Evolutionary conservation across 257 asterid species (phyloP).

Genomic region (Apocynum venetum): DNA sequence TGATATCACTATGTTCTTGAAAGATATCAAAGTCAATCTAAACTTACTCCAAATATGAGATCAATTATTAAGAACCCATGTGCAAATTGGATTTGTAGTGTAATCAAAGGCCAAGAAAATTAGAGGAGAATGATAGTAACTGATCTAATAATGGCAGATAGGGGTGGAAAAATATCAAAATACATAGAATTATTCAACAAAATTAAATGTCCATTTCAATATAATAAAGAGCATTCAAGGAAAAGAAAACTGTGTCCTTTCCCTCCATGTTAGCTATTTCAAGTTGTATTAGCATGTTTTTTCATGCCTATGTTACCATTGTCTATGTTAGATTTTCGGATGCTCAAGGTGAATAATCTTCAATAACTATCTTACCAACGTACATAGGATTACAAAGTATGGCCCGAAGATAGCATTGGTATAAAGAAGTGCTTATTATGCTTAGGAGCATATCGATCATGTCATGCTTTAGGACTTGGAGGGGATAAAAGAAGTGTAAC

Average conservation of each 20-base stretch:
- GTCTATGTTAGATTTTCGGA: not conserved
- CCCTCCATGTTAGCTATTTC: not conserved
- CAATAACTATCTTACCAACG: not conserved
- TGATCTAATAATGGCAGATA: not conserved
- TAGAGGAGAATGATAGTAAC: constrained; percentile 1
- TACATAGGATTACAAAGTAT: not conserved
- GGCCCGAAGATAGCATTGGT: not conserved
- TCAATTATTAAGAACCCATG: constrained; percentile 49
- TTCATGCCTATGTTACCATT: too few relatives aligned
- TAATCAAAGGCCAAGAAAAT: constrained; percentile 4
- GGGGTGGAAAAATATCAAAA: not conserved
- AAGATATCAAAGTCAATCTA: constrained; percentile 44
- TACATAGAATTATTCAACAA: not conserved
- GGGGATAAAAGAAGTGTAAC: not conserved
- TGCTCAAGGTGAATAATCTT: not conserved
- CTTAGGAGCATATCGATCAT: not conserved
- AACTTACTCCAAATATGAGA: constrained; percentile 35
- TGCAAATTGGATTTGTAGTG: constrained; percentile 20
- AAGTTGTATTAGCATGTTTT: too few relatives aligned
- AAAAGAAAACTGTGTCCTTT: not conserved
- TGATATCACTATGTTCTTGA: constrained; percentile 63
- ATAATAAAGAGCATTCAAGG: not conserved
- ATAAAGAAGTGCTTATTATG: not conserved
- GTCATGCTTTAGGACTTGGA: not conserved
- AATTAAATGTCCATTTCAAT: not conserved